Evolutionary conservation across 768 basidiomycete genomes (phyloP).

Genomic region (Mycena rosella): DNA sequence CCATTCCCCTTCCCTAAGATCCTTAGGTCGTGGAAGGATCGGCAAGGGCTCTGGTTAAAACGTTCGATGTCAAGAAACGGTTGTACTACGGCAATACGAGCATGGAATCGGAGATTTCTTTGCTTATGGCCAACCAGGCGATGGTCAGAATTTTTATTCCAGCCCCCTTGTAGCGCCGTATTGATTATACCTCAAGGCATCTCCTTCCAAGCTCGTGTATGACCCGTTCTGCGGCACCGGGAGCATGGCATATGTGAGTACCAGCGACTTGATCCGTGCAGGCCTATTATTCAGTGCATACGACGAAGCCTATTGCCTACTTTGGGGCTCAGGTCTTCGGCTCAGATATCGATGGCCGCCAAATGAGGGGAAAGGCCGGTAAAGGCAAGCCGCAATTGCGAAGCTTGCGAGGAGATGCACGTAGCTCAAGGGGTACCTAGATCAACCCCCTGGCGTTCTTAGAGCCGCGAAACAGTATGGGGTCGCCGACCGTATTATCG

Average conservation of each 20-base stretch:
- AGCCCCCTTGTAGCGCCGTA: background rate
- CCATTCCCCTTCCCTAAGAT: background rate
- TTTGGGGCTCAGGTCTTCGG: constrained; percentile 92
- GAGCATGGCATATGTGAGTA: constrained; percentile 86
- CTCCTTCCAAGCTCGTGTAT: constrained; percentile 91
- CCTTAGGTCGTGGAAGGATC: constrained; percentile 56
- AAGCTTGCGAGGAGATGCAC: background rate
- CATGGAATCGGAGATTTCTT: constrained; percentile 96
- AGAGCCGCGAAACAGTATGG: constrained; percentile 90
- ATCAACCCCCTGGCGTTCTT: constrained; percentile 74
- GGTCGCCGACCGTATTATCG: constrained; percentile 77
- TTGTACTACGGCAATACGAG: constrained; percentile 95
- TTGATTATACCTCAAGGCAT: constrained; percentile 65
- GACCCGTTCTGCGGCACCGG: constrained; percentile 97
- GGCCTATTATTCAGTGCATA: constrained; percentile 8
- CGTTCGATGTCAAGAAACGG: constrained; percentile 91
- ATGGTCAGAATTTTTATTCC: constrained; percentile 64
- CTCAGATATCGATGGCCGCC: constrained; percentile 96
- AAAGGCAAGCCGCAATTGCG: constrained; percentile 78
- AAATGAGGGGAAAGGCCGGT: constrained; percentile 97
- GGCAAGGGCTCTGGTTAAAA: constrained; percentile 70
- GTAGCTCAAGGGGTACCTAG: constrained; percentile 37
- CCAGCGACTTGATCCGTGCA: constrained; percentile 7
- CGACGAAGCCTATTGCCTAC: constrained; percentile 80
- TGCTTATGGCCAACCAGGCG: constrained; percentile 97